Base-by-base conservation (phyloP, 768 basidiomycete species). In the Xerocomellus dryophilus region DNA sequence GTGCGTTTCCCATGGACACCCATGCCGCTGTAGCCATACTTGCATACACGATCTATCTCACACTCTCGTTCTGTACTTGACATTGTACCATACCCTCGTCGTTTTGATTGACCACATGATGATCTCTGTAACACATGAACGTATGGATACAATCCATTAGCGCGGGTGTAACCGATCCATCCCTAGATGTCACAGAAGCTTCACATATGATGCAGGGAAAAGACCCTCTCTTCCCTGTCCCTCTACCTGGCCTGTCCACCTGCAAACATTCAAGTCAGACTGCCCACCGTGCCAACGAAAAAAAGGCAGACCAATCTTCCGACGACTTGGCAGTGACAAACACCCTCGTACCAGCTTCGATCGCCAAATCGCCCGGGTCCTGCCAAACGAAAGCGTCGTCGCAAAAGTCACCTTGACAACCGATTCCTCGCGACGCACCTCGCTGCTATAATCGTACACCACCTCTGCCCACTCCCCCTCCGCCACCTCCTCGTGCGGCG, bases 401-500 rank as follows among this genome's bases (percentile, higher is more conserved):
- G 34, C 4, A 27, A 43, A 32, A 32, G 11, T 32, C 31, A 32
- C 31, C 31, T 12, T 12, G 31, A 12, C 31, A 4, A 32, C 31
- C 11, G 31, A 32, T 32, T 14, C 32, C 7, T 3, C 4, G 35
- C 50, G 20, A 60, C 62, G 39, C 59, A 90, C 89, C 61, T 74
- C 73, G 47, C 88, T 84, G 40, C 72, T 72, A 72, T 88, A 92
- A 55, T 88, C 88, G 63, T 91, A 92, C 68, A 89, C 60, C 5
- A 76, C 90, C 61, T 90, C 83, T 15, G 81, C 88, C 90, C 90
- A 92, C 56, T 88, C 85, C 5, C 86, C 88, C 34, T 71, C 61
- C 9, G 61, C 62, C 46, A 71, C 75, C 42, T 75, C 74, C 3
- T 66, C 64, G 10, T 40, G 39, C 18, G 23, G 18, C n/a, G 10